Evolutionary conservation across 2,329 filamentous ascomycete genomes (phyloP).

Genomic region (Aureobasidium sp.): DNA sequence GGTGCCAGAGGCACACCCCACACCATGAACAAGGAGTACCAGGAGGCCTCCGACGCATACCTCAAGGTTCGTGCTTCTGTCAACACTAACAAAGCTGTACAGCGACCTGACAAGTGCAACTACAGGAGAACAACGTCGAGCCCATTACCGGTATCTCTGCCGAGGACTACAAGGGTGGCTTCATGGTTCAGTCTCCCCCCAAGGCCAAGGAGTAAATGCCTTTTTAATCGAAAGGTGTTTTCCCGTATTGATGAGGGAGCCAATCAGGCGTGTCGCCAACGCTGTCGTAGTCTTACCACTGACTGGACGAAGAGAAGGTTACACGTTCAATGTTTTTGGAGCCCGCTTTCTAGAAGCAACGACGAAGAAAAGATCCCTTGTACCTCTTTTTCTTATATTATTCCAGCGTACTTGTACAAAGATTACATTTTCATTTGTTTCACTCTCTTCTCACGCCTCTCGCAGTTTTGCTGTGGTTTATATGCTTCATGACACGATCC

Average conservation of each 20-base stretch:
- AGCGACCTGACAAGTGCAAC: background rate
- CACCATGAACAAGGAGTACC: conserved; percentile 96
- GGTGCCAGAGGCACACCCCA: conserved; percentile 65
- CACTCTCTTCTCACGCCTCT: background rate
- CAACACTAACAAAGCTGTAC: background rate
- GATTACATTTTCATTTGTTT: background rate
- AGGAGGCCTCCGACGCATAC: conserved; percentile 91
- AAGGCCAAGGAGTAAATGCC: background rate
- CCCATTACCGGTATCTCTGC: conserved; percentile 78
- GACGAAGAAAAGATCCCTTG: conserved; percentile 10
- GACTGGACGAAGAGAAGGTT: conserved; percentile 9
- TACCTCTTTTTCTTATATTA: conserved; percentile 7
- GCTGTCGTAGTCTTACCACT: background rate
- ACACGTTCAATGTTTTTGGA: conserved; percentile 5
- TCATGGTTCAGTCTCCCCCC: conserved; percentile 55
- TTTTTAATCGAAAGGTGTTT: background rate
- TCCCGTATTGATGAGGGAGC: background rate
- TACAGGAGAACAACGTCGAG: conserved; percentile 72
- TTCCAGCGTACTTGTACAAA: conserved; percentile 11
- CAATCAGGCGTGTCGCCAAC: background rate
- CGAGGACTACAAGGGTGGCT: conserved; percentile 65
- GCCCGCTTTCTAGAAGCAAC: conserved; percentile 5
- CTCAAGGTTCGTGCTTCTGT: conserved; percentile 59
- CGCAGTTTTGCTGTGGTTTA: background rate
- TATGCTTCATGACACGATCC: background rate